Conservation (phyloP, 495 filamentous ascomycete species). For the Aspergillus heteromorphus region DNA sequence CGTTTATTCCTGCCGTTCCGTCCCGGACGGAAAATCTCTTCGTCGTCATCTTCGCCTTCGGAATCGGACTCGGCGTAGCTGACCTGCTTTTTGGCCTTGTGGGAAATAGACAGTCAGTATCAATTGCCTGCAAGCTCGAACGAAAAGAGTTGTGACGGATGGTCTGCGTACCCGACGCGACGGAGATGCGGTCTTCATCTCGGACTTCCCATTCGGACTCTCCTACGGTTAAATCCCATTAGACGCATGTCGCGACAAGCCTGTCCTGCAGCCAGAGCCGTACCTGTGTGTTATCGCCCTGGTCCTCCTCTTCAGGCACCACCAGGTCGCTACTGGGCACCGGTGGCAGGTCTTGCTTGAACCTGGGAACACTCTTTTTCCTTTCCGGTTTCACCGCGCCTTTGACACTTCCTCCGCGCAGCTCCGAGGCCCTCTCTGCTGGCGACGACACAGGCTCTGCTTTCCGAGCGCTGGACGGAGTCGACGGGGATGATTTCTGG, state of each 20-base stretch:
- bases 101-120: not conserved
- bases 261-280: not conserved
- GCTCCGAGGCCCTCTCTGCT: conserved; percentile 36
- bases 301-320: conserved; percentile 34
- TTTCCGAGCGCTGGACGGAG: conserved; percentile 27
- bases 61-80: conserved; percentile 47
- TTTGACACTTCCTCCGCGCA: conserved; percentile 22
- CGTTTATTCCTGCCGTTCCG: conserved; percentile 42
- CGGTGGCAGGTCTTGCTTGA: conserved; percentile 57
- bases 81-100: conserved; percentile 41
- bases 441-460: conserved; percentile 38
- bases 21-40: conserved; percentile 42
- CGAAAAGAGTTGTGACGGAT: not conserved
- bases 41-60: conserved; percentile 53
- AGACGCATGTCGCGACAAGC: not conserved
- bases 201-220: conserved; percentile 11
- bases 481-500: conserved; percentile 54
- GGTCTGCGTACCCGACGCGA: conserved; percentile 38
- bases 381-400: conserved; percentile 23
- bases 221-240: conserved; percentile 7
- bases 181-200: conserved; percentile 31
- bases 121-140: not conserved
- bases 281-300: conserved; percentile 23
- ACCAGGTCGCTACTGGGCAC: conserved; percentile 71
- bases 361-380: conserved; percentile 38